Conservation (phyloP, 2,329 filamentous ascomycete species). For the Fusarium sp. region DNA sequence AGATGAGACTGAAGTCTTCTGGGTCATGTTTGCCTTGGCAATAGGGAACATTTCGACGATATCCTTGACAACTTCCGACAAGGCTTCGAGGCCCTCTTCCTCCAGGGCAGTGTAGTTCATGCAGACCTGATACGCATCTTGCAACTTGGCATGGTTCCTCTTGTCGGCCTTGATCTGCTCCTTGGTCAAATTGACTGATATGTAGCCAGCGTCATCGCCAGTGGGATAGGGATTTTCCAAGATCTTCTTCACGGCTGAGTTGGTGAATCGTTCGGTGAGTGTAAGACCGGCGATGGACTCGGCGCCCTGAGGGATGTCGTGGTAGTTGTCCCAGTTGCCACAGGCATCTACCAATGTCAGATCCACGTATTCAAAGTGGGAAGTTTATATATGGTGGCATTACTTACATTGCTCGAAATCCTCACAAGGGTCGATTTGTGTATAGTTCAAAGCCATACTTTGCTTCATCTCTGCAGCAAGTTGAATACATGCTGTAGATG, state of each 20-base stretch:
- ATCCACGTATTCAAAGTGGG: not conserved
- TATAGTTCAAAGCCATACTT: constrained; percentile 59
- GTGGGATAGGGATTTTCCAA: constrained; percentile 67
- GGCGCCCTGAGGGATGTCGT: constrained; percentile 75
- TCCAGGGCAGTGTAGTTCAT: constrained; percentile 71
- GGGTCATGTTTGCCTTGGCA: not conserved
- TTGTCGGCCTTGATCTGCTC: constrained; percentile 62
- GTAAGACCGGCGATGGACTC: constrained; percentile 34
- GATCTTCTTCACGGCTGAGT: constrained; percentile 41
- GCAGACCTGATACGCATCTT: constrained; percentile 74
- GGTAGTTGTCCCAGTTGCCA: constrained; percentile 73
- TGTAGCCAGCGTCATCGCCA: constrained; percentile 57
- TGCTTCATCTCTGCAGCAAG: constrained; percentile 12
- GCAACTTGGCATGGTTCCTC: constrained; percentile 75
- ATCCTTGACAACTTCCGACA: constrained; percentile 66
- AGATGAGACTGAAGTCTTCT: not conserved
- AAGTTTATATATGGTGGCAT: too few relatives aligned
- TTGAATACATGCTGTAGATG: constrained; percentile 6
- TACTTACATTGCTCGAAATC: constrained; percentile 71
- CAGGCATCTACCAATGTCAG: constrained; percentile 59
- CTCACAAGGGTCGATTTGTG: constrained; percentile 74
- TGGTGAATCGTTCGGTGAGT: not conserved
- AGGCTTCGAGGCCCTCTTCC: constrained; percentile 65
- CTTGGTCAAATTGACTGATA: constrained; percentile 35
- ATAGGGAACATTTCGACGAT: constrained; percentile 25